Base-by-base conservation (phyloP, 805 yeast species). In the Yarrowia porcina region DNA sequence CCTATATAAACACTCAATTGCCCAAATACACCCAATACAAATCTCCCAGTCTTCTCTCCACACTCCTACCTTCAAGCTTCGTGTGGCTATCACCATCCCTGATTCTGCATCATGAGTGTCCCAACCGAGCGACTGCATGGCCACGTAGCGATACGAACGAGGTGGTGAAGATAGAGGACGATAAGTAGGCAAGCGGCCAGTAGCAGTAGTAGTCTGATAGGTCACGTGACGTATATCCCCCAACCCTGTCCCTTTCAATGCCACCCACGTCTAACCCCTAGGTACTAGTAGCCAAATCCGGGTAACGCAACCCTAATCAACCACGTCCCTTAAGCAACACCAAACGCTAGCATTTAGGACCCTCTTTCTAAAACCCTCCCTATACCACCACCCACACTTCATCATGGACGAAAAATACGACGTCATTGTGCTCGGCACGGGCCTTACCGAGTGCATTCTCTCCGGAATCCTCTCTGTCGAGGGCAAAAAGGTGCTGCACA, bases 401-500 rank as follows among this genome's bases (percentile, higher is more conserved):
- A 70, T 64, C 49, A 90, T 94, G 97, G 98, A 94, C 77, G 97
- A 92, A 76, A 84, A 89, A 67, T 94, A 92, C 84, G 99, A 94
- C 79, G 97, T 93, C 65, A 93, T 94, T 69, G 97, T 93, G 27
- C 82, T 93, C 65, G 99, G 98, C 72, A 81, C 27, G 80, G 99
- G 99, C n/a, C 82, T 94, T 67, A 93, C 97, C 49, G 99, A 94
- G 75, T 94, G 99, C 79, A 88, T 94, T 65, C 82, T 94, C 47
- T 90, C 97, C 0, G 99, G 99, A 3, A 77, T 94, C 61, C 81
- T 94, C 49, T 90, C 97, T 10, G 97, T 93, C n/a, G 98, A 94
- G 72, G 98, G 98, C 66, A 93, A 94, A 80, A 94, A 94, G 73
- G 98, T 94, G 8, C 81, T 94, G 63, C 99, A 94, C 76, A 91